Percentiles rank a stretch among this genome's conserved stretches.
Evolutionary conservation across 2,329 filamentous ascomycete genomes (phyloP).

Genomic region (Eutypella sp.): DNA sequence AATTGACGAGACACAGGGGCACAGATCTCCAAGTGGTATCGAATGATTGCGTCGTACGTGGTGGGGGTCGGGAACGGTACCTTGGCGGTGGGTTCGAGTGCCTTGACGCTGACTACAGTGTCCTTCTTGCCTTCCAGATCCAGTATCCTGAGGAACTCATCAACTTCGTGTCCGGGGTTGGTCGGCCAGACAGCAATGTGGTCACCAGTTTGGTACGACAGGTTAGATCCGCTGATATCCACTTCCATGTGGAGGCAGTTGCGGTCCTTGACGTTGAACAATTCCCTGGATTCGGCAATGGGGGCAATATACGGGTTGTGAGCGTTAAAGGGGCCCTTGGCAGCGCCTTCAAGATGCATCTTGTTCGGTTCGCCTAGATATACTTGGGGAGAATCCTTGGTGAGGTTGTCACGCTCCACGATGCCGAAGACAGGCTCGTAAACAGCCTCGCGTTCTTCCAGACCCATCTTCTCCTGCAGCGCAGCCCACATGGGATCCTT

Average conservation of each 20-base stretch:
- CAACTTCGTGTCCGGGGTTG: slow-evolving; percentile 87
- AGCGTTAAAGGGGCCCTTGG: slow-evolving; percentile 88
- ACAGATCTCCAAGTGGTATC: slow-evolving; percentile 96
- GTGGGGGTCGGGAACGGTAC: slow-evolving; percentile 96
- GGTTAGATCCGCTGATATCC: slow-evolving; percentile 81
- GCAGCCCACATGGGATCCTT: slow-evolving; percentile 98
- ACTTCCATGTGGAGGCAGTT: slow-evolving; percentile 98
- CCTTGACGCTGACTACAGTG: slow-evolving; percentile 80
- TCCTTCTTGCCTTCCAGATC: slow-evolving; percentile 73
- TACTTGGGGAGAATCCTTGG: slow-evolving; percentile 71
- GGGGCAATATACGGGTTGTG: slow-evolving; percentile 97
- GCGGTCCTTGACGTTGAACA: slow-evolving; percentile 83
- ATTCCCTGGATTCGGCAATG: slow-evolving; percentile 81
- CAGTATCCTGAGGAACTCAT: slow-evolving; percentile 77
- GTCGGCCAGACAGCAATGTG: slow-evolving; percentile 97
- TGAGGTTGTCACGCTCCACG: slow-evolving; percentile 68
- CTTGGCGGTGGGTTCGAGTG: slow-evolving; percentile 90
- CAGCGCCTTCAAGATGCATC: slow-evolving; percentile 80
- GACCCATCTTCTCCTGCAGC: slow-evolving; percentile 73
- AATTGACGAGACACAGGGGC: slow-evolving; percentile 96
- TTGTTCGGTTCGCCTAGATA: slow-evolving; percentile 96
- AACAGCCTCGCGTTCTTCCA: slow-evolving; percentile 92
- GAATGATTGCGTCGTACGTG: slow-evolving; percentile 86
- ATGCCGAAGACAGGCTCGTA: slow-evolving; percentile 92
- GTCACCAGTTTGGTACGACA: slow-evolving; percentile 93